Base-by-base conservation (phyloP, 768 basidiomycete genomes). In the Russula earlei region DNA sequence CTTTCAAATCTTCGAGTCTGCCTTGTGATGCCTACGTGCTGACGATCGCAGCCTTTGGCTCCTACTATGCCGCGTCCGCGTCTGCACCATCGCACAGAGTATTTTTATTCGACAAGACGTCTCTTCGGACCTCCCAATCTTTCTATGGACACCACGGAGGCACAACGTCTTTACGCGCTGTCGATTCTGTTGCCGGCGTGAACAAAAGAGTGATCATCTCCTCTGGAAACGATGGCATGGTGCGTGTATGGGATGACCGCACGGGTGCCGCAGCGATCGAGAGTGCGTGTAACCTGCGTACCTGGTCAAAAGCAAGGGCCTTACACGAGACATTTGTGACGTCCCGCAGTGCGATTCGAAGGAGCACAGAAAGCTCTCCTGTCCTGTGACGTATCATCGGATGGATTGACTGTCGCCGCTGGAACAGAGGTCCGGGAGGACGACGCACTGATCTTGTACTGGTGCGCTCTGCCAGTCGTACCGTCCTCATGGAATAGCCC, bases 391-490 rank as follows among this genome's bases (percentile, higher is more conserved):
- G 76, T 84, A 5, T 84, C 87, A 2, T 63, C 71, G 1, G 82
- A 89, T 62, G 88, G 88, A 4, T 67, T 77, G 60, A 81, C 83
- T 2, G 77, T 95, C 22, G 90, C 84, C 19, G 91, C 84, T 11
- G 93, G 93, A 15, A 87, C 91, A 0, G 90, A 88, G 60, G 68
- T 93, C 19, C 79, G 84, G 56, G 81, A 80, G 12, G 84, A 92
- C 43, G 92, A 95, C 59, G 87, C 92, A 0, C 74, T 82, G 8
- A 82, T 96, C 40, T 62, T 91, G 2, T 96, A 86, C 72, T 96
- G 92, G 93, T 90, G 55, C 58, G 73, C 54, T 7, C 42, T 33
- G 62, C 54, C 38, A 37, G 42, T 17, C 45, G 24, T 44, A 54
- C 17, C 33, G 43, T n/a, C 46, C 45, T 55, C 15, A 29, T n/a